Percentiles rank a stretch among this genome's conserved stretches.
Evolutionary conservation across 2,329 filamentous ascomycete species (phyloP).

Genomic region (Xylaria arbuscula): DNA sequence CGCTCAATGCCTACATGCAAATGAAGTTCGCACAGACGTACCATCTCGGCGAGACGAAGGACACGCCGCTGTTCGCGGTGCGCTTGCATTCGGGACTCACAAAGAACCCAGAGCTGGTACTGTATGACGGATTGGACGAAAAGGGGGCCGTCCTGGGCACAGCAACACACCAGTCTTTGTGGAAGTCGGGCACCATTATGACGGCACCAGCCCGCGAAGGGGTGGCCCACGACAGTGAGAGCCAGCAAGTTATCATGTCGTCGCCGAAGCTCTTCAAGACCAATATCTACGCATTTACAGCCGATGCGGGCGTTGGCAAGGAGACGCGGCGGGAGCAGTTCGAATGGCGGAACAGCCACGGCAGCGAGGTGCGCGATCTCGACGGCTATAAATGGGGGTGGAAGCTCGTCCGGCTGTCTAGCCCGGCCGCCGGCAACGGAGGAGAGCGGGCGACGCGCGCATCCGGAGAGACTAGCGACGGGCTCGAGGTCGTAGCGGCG

Average conservation of each 20-base stretch:
- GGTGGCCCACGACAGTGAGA: constrained; percentile 30
- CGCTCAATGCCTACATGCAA: constrained; percentile 32
- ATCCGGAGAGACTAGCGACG: constrained; percentile 49
- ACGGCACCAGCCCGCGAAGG: constrained; percentile 43
- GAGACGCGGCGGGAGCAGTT: constrained; percentile 51
- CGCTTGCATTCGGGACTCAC: constrained; percentile 44
- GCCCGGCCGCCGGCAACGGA: constrained; percentile 36
- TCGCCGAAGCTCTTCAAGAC: constrained; percentile 16
- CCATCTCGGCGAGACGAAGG: constrained; percentile 49
- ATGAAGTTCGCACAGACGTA: constrained; percentile 26
- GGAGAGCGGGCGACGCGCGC: constrained; percentile 30
- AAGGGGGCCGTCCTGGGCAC: constrained; percentile 48
- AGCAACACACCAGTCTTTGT: constrained; percentile 31
- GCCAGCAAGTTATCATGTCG: constrained; percentile 30
- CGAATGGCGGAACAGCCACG: constrained; percentile 56
- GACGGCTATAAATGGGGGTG: constrained; percentile 51
- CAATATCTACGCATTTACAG: constrained; percentile 50
- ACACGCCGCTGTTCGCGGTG: constrained; percentile 51
- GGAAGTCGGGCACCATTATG: constrained; percentile 32
- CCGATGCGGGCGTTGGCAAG: constrained; percentile 43
- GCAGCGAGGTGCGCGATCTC: constrained; percentile 51
- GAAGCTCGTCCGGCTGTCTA: constrained; percentile 55
- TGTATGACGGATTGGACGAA: constrained; percentile 51
- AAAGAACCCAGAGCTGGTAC: constrained; percentile 47
- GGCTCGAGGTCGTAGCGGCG: constrained; percentile 57